Conservation (phyloP, 805 yeast genomes). For the Isabelozyma pseudorhagii region DNA sequence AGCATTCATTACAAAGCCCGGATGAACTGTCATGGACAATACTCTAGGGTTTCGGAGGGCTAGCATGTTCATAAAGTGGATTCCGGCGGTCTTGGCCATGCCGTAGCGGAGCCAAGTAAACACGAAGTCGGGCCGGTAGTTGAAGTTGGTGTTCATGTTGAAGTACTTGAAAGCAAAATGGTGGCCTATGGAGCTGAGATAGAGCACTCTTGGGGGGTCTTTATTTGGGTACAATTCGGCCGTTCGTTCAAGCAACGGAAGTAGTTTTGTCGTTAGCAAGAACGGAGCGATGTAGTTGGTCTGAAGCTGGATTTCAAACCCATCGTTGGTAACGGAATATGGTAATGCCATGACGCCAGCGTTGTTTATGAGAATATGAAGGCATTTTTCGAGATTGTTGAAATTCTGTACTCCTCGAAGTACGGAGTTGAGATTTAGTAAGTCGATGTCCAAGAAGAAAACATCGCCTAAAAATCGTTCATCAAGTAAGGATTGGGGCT, state of each 20-base stretch:
- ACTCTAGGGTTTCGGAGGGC: conserved; percentile 66
- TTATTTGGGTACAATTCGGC: conserved; percentile 18
- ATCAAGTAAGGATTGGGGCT: conserved; percentile 13
- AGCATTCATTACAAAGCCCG: conserved; percentile 85
- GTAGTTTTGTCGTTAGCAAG: conserved; percentile 57
- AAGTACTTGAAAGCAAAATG: conserved; percentile 48
- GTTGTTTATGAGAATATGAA: conserved; percentile 68
- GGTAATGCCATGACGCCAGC: conserved; percentile 85
- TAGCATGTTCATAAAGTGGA: conserved; percentile 65
- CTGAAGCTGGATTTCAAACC: conserved; percentile 77
- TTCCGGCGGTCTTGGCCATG: conserved; percentile 72
- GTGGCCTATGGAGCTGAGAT: conserved; percentile 67
- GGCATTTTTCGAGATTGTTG: conserved; percentile 40
- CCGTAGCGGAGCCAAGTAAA: conserved; percentile 81
- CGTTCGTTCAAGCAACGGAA: conserved; percentile 49
- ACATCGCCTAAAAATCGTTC: conserved; percentile 34
- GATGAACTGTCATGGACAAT: conserved; percentile 66
- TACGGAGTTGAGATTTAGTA: conserved; percentile 31
- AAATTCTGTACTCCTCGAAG: conserved; percentile 45
- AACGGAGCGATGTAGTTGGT: conserved; percentile 77
- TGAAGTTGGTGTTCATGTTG: conserved; percentile 46
- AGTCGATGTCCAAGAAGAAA: conserved; percentile 35
- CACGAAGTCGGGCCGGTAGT: conserved; percentile 59
- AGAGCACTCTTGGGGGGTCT: conserved; percentile 54
- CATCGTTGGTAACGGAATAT: conserved; percentile 57